Conservation (phyloP, 495 filamentous ascomycete genomes). For the Parachaetomium inaequale region DNA sequence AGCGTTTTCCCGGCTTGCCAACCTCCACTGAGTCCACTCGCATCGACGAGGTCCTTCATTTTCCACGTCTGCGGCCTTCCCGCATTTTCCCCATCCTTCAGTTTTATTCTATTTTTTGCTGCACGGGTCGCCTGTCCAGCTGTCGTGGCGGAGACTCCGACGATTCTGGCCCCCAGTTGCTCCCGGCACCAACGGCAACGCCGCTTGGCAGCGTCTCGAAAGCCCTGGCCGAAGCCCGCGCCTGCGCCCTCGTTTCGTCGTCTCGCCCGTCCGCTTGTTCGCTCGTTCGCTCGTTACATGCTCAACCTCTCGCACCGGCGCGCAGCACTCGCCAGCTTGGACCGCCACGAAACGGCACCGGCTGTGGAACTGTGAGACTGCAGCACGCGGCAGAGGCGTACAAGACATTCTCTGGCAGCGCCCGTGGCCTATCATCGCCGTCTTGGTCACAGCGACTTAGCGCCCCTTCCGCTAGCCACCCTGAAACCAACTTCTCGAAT, state of each 20-base stretch:
- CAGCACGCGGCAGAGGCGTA: slow-evolving; percentile 21
- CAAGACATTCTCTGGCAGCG: slow-evolving; percentile 11
- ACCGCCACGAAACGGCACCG: background rate
- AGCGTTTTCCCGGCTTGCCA: slow-evolving; percentile 12
- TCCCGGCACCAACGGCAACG: slow-evolving; percentile 16
- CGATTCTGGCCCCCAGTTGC: slow-evolving; percentile 6
- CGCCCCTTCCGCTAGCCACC: slow-evolving; percentile 29
- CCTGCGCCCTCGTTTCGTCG: slow-evolving; percentile 12
- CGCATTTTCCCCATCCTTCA: slow-evolving; percentile 6
- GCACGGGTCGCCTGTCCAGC: slow-evolving; percentile 4
- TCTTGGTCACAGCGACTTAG: slow-evolving; percentile 19
- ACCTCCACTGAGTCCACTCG: slow-evolving; percentile 16
- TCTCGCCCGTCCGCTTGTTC: slow-evolving; percentile 4
- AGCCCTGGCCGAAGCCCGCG: slow-evolving; percentile 7
- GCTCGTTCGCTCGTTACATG: slow-evolving; percentile 1
- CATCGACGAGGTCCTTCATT: slow-evolving; percentile 13
- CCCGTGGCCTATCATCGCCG: slow-evolving; percentile 17
- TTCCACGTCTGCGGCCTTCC: slow-evolving; percentile 9
- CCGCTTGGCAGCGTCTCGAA: slow-evolving; percentile 17
- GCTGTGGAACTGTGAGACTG: slow-evolving; percentile 12
- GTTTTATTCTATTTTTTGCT: slow-evolving; percentile 7
- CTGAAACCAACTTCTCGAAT: slow-evolving; percentile 16
- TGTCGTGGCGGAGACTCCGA: slow-evolving; percentile 7
- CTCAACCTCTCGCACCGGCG: slow-evolving; percentile 4
- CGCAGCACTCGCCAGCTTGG: slow-evolving; percentile 10